Percentiles rank a stretch among this genome's conserved stretches.
phyloP scores from a whole-genome alignment of 2,329 filamentous ascomycete species.

The Graphiopsis chlorocephala region DNA sequence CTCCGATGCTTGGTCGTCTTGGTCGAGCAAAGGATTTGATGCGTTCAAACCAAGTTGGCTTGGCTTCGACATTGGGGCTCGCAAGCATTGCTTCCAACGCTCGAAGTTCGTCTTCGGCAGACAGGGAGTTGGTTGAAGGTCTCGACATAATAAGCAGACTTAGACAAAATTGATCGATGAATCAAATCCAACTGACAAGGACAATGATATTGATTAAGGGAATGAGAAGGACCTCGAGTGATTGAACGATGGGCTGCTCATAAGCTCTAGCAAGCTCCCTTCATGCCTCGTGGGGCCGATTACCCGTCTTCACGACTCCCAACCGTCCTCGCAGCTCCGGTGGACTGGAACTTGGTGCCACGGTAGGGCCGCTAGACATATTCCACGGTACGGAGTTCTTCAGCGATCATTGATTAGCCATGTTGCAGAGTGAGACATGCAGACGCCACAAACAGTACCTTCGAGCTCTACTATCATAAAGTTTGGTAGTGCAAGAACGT shows the following conservation, averaged over 20 bases:
- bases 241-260: neutral
- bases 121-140: neutral
- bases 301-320: neutral
- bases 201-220: neutral
- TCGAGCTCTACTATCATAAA: neutral
- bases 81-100: conserved; percentile 13
- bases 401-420: neutral
- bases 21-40: neutral
- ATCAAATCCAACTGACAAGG: neutral
- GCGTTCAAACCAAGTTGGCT: neutral
- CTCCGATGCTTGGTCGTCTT: conserved; percentile 31
- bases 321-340: neutral
- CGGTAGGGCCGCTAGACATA: neutral
- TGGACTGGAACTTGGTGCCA: neutral
- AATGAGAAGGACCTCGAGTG: neutral
- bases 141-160: neutral
- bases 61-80: neutral
- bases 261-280: neutral
- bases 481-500: neutral
- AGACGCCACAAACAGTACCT: neutral
- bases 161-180: neutral
- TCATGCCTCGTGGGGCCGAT: neutral
- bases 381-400: neutral
- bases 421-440: neutral
- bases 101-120: neutral